Conservation (phyloP, 257 asterid species). For the Nicotiana tabacum region DNA sequence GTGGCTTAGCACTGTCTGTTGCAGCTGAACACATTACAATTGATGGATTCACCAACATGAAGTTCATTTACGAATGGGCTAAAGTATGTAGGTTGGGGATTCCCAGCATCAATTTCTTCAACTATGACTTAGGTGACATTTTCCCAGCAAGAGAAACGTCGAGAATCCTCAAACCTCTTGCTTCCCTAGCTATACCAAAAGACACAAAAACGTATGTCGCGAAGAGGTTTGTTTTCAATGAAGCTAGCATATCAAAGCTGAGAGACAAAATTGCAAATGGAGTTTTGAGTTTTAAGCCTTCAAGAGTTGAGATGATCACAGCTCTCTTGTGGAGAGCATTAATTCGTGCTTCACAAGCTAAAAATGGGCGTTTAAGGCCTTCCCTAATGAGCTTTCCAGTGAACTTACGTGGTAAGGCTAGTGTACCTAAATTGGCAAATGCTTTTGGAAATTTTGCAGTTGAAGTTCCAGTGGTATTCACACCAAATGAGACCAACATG, state of each 20-base stretch:
- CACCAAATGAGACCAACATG: neutral
- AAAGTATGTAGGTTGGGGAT: too few relatives aligned
- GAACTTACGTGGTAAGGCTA: constrained; percentile 6
- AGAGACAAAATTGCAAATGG: neutral
- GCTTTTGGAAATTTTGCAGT: constrained; percentile 9
- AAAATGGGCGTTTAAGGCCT: constrained; percentile 2
- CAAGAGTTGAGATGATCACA: constrained; percentile 9
- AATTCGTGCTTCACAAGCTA: neutral
- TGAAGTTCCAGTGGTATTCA: neutral
- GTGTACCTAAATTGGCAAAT: neutral
- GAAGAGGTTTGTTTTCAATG: neutral
- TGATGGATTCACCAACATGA: too few relatives aligned
- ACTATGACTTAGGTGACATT: too few relatives aligned
- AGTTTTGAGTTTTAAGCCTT: neutral
- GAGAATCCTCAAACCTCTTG: too few relatives aligned
- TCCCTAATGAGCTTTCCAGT: neutral
- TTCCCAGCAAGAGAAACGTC: too few relatives aligned
- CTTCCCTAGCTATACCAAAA: too few relatives aligned
- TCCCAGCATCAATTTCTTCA: too few relatives aligned
- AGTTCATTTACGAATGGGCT: too few relatives aligned
- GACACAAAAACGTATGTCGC: too few relatives aligned
- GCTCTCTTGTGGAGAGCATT: constrained; percentile 18
- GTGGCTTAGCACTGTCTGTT: too few relatives aligned
- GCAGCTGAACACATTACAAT: too few relatives aligned
- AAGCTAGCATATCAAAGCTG: neutral